A percentile compares a stretch with the other conserved stretches of the same genome.
These are phyloP conservation scores for Rhexocercosporidium sp. DNA, from an alignment of 2,329 filamentous ascomycete genomes.

Conservation along the genomic window DNA sequence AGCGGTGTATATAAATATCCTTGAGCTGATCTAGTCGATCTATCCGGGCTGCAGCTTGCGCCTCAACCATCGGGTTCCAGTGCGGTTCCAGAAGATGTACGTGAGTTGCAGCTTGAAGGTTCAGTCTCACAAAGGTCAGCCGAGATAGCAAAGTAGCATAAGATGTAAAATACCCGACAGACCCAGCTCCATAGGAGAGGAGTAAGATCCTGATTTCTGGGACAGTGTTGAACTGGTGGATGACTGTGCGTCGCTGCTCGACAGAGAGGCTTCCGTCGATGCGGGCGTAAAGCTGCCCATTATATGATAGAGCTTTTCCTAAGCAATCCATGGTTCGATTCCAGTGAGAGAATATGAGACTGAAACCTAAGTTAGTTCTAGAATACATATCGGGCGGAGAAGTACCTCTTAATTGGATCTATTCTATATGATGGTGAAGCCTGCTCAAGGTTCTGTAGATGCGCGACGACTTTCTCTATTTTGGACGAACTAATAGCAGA, in stretches of 20 bases:
- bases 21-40: slow-evolving; percentile 33
- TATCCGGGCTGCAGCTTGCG: slow-evolving; percentile 34
- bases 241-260: slow-evolving; percentile 11
- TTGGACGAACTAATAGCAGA: neutral
- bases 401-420: slow-evolving; percentile 2
- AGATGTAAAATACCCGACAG: slow-evolving; percentile 18
- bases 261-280: slow-evolving; percentile 15
- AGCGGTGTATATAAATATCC: slow-evolving; percentile 30
- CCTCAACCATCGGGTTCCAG: slow-evolving; percentile 40
- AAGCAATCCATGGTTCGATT: slow-evolving; percentile 17
- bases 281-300: neutral
- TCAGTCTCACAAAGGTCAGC: slow-evolving; percentile 6
- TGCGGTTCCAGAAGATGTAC: slow-evolving; percentile 39
- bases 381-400: neutral
- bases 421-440: neutral
- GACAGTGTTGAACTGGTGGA: slow-evolving; percentile 6
- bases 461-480: neutral
- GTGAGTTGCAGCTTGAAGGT: slow-evolving; percentile 31
- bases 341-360: slow-evolving; percentile 25
- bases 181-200: slow-evolving; percentile 17
- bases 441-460: neutral
- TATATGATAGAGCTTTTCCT: neutral
- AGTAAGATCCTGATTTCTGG: slow-evolving; percentile 19
- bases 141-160: slow-evolving; percentile 25
- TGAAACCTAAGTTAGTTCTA: neutral